Base-by-base conservation (phyloP, 2,329 filamentous ascomycete species). In the Magnaporthiopsis incrustans region DNA sequence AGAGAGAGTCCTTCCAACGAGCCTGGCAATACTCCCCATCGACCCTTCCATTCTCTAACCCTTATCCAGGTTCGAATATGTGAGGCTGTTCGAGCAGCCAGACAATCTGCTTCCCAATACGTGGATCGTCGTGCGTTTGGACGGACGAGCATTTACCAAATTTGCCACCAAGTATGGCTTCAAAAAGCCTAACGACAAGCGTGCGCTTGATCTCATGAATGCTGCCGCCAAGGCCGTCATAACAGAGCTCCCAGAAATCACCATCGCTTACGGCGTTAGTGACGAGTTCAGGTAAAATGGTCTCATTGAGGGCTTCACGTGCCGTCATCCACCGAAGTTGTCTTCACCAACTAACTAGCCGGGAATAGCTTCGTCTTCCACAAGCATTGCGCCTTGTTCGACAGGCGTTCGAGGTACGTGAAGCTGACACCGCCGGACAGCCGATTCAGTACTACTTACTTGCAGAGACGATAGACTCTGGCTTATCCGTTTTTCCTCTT, bases 181-280 rank as follows among this genome's bases (percentile, higher is more conserved):
- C 72, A 82, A 87, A 70, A 99, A 98, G 77, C 95, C 95, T 56
- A 99, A 98, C 76, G 95, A 99, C 75, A 82, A 83, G 57, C 85
- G 91, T 68, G 95, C 93, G 0, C 79, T 98, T 15, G 86, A 96
- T 74, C 86, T 99, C 68, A 98, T 99, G 94, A 99, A 99, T 72
- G 86, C 87, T 1, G 92, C 92, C 2, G 95, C 95, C n/a, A 85
- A 86, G 66, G 89, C 89, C 7, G 91, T 97, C 60, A 86, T 97
- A 77, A 85, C 84, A 67, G 90, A 96, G 62, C 78, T 98, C 30
- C 87, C 92, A 4, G 94, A 98, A 71, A 86, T 97, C 68, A 86
- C 88, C 8, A 84, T 98, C 67, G 93, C 89, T 0, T 99, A 98
- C 70, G 95, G 95, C 1, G 87, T 97, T 68, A 97, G 92, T 75